These are phyloP conservation scores for Alternaria conjuncta DNA, from an alignment of 2,329 filamentous ascomycete genomes.

Conservation along the genomic window DNA sequence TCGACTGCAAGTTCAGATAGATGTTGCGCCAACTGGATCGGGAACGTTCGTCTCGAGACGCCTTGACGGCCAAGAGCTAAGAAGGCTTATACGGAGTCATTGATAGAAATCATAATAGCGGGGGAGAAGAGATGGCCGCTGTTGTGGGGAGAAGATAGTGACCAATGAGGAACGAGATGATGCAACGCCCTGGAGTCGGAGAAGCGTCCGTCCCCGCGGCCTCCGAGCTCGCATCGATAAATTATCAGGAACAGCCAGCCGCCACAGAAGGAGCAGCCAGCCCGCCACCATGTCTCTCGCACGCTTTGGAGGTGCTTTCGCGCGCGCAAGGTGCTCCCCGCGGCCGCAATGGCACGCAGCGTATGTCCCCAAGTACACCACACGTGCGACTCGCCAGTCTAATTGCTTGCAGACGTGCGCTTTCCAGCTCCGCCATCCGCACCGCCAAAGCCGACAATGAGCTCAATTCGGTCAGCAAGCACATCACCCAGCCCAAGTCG, in stretches of 20 bases:
- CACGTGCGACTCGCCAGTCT: conserved; percentile 10
- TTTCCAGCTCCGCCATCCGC: conserved; percentile 43
- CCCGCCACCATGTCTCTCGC: conserved; percentile 42
- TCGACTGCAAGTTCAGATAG: neutral
- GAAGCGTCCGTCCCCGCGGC: conserved; percentile 19
- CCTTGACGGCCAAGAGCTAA: neutral
- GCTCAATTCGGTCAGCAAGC: conserved; percentile 78
- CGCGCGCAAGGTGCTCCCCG: conserved; percentile 39
- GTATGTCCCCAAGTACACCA: conserved; percentile 23
- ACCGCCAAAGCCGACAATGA: conserved; percentile 42
- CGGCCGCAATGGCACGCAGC: conserved; percentile 43
- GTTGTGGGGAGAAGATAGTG: neutral
- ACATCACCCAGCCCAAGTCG: conserved; percentile 95
- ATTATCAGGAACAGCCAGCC: conserved; percentile 22
- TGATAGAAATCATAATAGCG: neutral
- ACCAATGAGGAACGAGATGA: neutral
- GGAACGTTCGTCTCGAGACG: neutral
- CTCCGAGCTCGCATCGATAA: conserved; percentile 36
- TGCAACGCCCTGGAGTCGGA: conserved; percentile 4
- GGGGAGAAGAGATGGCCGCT: neutral
- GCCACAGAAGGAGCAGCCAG: conserved; percentile 22
- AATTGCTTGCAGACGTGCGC: conserved; percentile 39
- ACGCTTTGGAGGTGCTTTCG: conserved; percentile 43
- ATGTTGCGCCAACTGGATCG: neutral
- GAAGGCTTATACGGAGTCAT: neutral